A percentile compares a stretch with the other conserved stretches of the same genome.
Conservation (phyloP, 2,329 filamentous ascomycete species). For the Metarhizium robertsii region DNA sequence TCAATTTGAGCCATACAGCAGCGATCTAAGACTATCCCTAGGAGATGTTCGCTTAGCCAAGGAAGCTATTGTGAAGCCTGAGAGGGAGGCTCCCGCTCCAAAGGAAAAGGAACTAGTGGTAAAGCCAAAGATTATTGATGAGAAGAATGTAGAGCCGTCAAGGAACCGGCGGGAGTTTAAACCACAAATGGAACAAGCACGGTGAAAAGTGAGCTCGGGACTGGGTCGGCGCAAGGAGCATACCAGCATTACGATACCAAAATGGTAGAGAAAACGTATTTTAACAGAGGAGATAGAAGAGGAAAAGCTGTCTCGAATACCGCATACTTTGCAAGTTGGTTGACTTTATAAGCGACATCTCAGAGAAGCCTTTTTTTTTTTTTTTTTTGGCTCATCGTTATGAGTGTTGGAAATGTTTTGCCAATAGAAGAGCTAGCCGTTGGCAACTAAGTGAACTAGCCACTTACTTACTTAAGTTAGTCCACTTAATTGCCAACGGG, state of each 20-base stretch:
- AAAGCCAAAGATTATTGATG: slow-evolving; percentile 17
- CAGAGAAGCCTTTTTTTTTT: background rate
- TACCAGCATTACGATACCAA: slow-evolving; percentile 7
- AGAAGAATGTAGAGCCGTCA: slow-evolving; percentile 11
- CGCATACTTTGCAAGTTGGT: background rate
- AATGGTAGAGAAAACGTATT: slow-evolving; percentile 4
- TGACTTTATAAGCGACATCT: background rate
- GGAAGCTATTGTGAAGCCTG: slow-evolving; percentile 42
- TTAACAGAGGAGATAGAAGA: background rate
- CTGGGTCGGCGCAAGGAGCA: background rate
- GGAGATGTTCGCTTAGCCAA: slow-evolving; percentile 66
- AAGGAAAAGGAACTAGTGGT: slow-evolving; percentile 19
- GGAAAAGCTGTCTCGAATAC: background rate
- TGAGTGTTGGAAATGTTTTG: too few relatives aligned
- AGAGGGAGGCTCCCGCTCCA: background rate
- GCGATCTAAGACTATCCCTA: slow-evolving; percentile 58
- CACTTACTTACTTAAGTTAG: too few relatives aligned
- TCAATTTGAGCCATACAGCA: slow-evolving; percentile 66
- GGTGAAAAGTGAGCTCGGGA: slow-evolving; percentile 3
- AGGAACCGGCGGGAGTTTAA: slow-evolving; percentile 11
- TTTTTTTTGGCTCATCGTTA: too few relatives aligned
- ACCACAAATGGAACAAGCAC: slow-evolving; percentile 22
- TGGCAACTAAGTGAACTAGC: too few relatives aligned
- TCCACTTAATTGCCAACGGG: too few relatives aligned
- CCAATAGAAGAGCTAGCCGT: too few relatives aligned